phyloP scores from a whole-genome alignment of 441 rosid species.

The Jatropha multifida region DNA sequence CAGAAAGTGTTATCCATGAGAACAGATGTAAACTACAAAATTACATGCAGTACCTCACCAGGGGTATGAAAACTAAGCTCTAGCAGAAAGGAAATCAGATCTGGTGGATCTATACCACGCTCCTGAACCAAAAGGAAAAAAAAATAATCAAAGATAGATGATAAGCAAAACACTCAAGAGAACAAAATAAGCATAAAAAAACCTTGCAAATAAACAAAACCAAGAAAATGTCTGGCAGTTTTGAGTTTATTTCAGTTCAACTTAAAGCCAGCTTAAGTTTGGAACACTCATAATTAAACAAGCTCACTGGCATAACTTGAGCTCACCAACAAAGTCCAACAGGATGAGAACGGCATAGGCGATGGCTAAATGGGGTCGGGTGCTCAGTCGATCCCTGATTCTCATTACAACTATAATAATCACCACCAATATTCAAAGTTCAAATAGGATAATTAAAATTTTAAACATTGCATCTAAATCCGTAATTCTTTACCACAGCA shows the following conservation, averaged over 20 bases:
- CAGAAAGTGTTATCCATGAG: conserved; percentile 13
- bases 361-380: background rate
- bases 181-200: background rate
- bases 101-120: conserved; percentile 77
- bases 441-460: background rate
- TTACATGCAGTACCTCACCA: conserved; percentile 63
- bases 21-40: conserved; percentile 6
- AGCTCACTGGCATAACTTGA: background rate
- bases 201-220: background rate
- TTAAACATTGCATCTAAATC: background rate
- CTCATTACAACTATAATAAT: background rate
- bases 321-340: background rate
- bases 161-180: background rate
- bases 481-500: background rate
- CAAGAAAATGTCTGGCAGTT: background rate
- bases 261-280: background rate
- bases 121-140: conserved; percentile 54
- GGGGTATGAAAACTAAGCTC: conserved; percentile 96
- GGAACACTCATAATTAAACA: background rate
- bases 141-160: conserved; percentile 6
- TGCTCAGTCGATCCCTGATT: background rate
- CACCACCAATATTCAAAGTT: background rate
- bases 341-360: background rate
- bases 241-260: background rate
- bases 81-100: conserved; percentile 84